Percentiles rank a stretch among this genome's conserved stretches.
Conservation (phyloP, 2,329 filamentous ascomycete species). For the Arachnomyces sp. region DNA sequence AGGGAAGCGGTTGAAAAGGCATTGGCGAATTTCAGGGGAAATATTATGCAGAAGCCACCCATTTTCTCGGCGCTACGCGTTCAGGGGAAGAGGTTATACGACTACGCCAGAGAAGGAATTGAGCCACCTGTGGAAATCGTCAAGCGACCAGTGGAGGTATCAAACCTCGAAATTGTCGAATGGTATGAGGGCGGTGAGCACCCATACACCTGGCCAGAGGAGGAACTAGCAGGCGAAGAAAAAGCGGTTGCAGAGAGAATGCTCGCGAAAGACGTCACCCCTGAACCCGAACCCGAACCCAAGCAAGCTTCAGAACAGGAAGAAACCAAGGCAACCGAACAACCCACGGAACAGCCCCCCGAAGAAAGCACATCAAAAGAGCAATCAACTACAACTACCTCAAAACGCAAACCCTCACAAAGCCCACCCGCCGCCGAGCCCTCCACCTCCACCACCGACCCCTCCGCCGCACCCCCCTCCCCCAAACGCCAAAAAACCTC, state of each 20-base stretch:
- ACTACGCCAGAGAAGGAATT: slow-evolving; percentile 87
- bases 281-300: neutral
- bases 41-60: slow-evolving; percentile 81
- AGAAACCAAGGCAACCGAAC: slow-evolving; percentile 22
- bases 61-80: slow-evolving; percentile 90
- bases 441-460: neutral
- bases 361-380: no score
- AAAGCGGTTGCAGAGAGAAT: slow-evolving; percentile 67
- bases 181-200: slow-evolving; percentile 78
- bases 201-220: slow-evolving; percentile 66
- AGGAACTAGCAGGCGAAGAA: slow-evolving; percentile 68
- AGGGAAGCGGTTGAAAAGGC: slow-evolving; percentile 68
- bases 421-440: neutral
- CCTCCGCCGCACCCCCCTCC: neutral
- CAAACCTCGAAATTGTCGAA: slow-evolving; percentile 70
- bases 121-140: slow-evolving; percentile 78
- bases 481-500: slow-evolving; percentile 6
- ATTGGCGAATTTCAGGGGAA: slow-evolving; percentile 65
- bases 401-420: neutral
- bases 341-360: neutral
- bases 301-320: slow-evolving; percentile 13
- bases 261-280: slow-evolving; percentile 31
- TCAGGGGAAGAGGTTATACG: slow-evolving; percentile 88
- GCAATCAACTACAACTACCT: neutral
- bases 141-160: slow-evolving; percentile 67